Base-by-base conservation (phyloP, 2,329 filamentous ascomycete species). In the Bipolaris oryzae region DNA sequence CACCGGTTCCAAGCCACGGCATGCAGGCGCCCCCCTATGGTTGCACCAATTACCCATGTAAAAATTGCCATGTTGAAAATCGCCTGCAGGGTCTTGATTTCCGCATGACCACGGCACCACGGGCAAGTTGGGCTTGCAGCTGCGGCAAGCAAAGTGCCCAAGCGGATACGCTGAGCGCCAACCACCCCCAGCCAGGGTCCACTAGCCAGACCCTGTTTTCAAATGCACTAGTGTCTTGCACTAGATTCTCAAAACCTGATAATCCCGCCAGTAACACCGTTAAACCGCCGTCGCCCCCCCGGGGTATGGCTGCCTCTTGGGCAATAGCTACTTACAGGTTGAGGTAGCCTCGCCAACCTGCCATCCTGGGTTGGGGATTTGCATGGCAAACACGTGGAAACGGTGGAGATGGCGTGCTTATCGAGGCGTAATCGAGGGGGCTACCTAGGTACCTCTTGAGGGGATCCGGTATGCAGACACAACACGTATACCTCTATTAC, bases 141-240 rank as follows among this genome's bases (percentile, higher is more conserved):
- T 18, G 37, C 44, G 7, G 38, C 16, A 47, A 38, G 28, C 25
- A 35, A 31, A 25, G 35, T 45, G 44, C 39, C 38, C 23, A 45
- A 35, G 25, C 38, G 50, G 31, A 20, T 23, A 5, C 7, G 7
- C 5, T 34, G 15, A 16, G 41, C 35, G 34, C 34, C 55, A 49
- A 54, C 41, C 43, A 46, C n/a, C 23, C 20, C 9, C 33, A 21
- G 15, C 38, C 50, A 45, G n/a, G 37, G 33, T 34, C 44, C 41
- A 38, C 55, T 28, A 33, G 25, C 18, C n/a, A 44, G 38, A 44
- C 50, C 45, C 50, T 52, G 35, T 38, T 45, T 46, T 21, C 10
- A 45, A 48, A 57, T 54, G 34, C 50, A 54, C 55, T 54, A 57
- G 13, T 21, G 50, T 57, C 50, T 45, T 48, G 50, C 55, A 57